These are phyloP conservation scores for Keithomyces neogunnii DNA, from an alignment of 2,329 filamentous ascomycete species.

Conservation along the genomic window DNA sequence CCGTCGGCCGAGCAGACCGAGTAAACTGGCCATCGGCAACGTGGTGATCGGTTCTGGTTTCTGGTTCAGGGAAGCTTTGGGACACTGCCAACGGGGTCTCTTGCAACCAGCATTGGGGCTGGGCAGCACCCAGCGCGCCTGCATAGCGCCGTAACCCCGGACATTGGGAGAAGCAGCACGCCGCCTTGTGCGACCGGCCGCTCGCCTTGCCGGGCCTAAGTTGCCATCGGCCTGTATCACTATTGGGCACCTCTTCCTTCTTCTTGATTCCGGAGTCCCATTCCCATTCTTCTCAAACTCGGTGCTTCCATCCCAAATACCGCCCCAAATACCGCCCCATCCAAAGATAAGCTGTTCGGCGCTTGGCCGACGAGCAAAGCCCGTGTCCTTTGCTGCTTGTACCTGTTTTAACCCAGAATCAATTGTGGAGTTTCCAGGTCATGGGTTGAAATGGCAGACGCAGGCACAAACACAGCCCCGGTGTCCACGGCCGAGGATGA, in stretches of 20 bases:
- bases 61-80: no score
- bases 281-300: not conserved
- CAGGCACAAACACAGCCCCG: conserved; percentile 9
- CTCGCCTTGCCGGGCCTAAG: not conserved
- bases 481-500: conserved; percentile 26
- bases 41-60: not conserved
- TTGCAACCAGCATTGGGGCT: not conserved
- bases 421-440: conserved; percentile 4
- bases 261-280: not conserved
- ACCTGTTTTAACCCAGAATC: not conserved
- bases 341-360: not conserved
- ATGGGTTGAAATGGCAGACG: conserved; percentile 9
- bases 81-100: no score
- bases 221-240: not conserved
- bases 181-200: not conserved
- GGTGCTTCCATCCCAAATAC: not conserved
- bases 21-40: not conserved
- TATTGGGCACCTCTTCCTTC: not conserved
- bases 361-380: not conserved
- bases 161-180: not conserved
- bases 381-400: not conserved
- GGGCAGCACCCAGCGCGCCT: not conserved
- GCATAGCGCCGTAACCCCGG: no score
- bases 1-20: not conserved
- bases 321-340: not conserved